Conservation (phyloP, 1,139 yeast species). For the Cylindricascospora bacillispora region DNA sequence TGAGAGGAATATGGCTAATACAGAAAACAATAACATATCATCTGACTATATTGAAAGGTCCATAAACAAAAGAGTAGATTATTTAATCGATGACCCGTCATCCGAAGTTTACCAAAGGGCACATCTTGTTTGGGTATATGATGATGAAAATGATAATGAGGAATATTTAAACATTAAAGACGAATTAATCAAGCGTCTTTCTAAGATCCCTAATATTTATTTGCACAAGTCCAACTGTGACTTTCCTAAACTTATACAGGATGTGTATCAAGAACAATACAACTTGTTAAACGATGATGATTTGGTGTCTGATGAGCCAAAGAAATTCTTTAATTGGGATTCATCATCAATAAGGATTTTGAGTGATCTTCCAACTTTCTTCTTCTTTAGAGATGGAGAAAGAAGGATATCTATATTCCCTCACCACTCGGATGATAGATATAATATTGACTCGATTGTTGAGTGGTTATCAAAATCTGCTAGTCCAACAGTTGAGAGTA, state of each 20-base stretch:
- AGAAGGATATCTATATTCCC: neutral
- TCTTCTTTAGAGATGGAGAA: conserved; percentile 46
- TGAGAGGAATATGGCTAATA: conserved; percentile 25
- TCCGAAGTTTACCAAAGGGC: conserved; percentile 21
- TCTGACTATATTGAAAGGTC: conserved; percentile 5
- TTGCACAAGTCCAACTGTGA: conserved; percentile 41
- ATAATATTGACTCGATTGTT: neutral
- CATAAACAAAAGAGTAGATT: neutral
- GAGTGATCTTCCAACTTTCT: conserved; percentile 47
- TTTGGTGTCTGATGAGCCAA: conserved; percentile 27
- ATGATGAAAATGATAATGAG: conserved; percentile 35
- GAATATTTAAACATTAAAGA: conserved; percentile 55
- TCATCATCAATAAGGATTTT: conserved; percentile 39
- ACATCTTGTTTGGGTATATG: conserved; percentile 43
- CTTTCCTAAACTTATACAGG: conserved; percentile 30
- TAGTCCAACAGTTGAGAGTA: neutral
- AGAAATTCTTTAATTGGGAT: conserved; percentile 31
- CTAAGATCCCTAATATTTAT: conserved; percentile 44
- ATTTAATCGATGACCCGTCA: neutral
- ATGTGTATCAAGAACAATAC: conserved; percentile 28
- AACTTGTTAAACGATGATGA: conserved; percentile 32
- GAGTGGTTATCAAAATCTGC: neutral
- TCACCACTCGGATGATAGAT: neutral
- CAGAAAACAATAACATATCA: conserved; percentile 28
- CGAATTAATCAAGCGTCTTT: conserved; percentile 43